phyloP scores from a whole-genome alignment of 495 filamentous ascomycete species.

The Lasiosphaeria ovina region DNA sequence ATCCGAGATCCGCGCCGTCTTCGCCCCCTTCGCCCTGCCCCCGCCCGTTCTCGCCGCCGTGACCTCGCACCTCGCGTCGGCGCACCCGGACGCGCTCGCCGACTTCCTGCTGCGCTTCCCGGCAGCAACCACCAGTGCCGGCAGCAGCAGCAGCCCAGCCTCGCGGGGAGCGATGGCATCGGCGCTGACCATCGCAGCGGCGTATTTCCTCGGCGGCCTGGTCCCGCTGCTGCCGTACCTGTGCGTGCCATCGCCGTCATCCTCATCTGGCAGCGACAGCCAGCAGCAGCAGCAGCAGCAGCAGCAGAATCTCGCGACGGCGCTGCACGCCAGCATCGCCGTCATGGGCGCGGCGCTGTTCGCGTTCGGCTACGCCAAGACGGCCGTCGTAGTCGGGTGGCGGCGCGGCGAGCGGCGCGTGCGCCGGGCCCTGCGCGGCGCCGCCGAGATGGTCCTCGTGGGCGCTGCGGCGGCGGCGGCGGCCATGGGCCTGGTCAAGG shows the following conservation, averaged over 20 bases:
- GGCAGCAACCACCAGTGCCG: neutral
- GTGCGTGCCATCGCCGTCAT: constrained; percentile 19
- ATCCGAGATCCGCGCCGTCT: no score
- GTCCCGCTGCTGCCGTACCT: constrained; percentile 59
- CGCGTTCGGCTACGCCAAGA: constrained; percentile 53
- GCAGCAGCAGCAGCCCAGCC: neutral
- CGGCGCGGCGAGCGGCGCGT: constrained; percentile 1
- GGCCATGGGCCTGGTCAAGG: constrained; percentile 44
- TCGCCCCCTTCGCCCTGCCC: no score
- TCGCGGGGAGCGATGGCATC: neutral
- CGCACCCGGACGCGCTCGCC: no score
- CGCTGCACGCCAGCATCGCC: constrained; percentile 47
- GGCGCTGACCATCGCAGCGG: constrained; percentile 44
- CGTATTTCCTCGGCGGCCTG: constrained; percentile 55
- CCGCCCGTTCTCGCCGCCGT: no score
- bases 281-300: neutral
- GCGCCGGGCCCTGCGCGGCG: constrained; percentile 18
- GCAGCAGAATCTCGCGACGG: constrained; percentile 29
- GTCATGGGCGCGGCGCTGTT: constrained; percentile 53
- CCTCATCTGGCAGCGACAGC: neutral
- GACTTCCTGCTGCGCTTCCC: no score
- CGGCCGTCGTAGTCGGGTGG: constrained; percentile 37
- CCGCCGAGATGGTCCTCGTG: constrained; percentile 41
- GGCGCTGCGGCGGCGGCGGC: constrained; percentile 42
- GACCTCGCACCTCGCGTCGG: no score